Conservation (phyloP, 345 rosid species). For the Aegle marmelos region DNA sequence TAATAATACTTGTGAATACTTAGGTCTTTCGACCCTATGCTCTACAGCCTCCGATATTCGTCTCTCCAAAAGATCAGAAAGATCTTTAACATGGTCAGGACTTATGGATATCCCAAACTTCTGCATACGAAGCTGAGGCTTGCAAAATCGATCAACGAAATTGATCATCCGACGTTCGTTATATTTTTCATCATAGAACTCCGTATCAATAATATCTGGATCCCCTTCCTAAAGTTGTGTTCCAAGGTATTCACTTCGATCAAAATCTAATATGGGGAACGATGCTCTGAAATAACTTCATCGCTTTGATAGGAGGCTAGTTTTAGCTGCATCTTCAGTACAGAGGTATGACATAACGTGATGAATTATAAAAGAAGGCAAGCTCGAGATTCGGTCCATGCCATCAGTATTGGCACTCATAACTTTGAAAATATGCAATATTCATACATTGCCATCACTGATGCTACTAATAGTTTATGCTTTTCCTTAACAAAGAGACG, state of each 20-base stretch:
- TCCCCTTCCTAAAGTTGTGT: background rate
- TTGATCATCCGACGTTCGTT: no score
- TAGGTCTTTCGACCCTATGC: no score
- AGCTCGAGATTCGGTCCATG: background rate
- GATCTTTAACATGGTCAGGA: background rate
- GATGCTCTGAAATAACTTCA: background rate
- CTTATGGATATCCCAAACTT: background rate
- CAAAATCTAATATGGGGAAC: background rate
- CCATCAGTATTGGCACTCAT: background rate
- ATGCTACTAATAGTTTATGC: no score
- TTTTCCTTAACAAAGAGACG: no score
- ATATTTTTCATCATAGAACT: background rate
- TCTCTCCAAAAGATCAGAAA: no score
- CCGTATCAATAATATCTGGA: background rate
- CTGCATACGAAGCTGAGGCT: background rate
- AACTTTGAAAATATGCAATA: background rate
- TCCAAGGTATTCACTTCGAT: background rate
- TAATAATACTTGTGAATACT: no score
- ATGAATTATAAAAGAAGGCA: background rate
- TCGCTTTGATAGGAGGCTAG: background rate
- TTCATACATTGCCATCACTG: background rate
- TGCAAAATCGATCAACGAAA: background rate
- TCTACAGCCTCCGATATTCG: no score
- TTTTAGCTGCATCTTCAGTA: background rate
- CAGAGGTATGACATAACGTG: background rate